Conservation (phyloP, 768 basidiomycete species). For the Suillus fuscotomentosus region DNA sequence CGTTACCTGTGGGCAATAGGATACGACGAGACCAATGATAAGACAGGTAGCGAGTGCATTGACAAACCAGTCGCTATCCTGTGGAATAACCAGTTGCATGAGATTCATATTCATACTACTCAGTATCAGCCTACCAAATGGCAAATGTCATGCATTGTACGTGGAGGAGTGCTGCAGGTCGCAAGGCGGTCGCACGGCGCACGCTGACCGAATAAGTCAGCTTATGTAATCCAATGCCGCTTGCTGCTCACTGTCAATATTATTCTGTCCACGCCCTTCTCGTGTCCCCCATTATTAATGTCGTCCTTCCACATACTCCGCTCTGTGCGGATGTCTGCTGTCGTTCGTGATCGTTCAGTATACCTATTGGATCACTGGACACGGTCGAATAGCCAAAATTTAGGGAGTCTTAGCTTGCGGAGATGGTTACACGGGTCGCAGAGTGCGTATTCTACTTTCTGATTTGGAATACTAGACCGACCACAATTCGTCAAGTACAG, state of each 20-base stretch:
- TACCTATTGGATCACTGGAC: background rate
- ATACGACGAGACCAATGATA: constrained; percentile 76
- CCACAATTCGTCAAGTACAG: constrained; percentile 10
- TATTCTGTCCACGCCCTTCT: background rate
- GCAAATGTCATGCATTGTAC: background rate
- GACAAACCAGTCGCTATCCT: constrained; percentile 76
- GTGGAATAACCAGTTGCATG: background rate
- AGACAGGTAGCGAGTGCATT: constrained; percentile 56
- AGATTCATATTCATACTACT: background rate
- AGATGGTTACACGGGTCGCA: constrained; percentile 17
- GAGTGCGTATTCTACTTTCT: constrained; percentile 9
- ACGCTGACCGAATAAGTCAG: background rate
- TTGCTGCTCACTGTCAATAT: background rate
- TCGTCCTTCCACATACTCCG: background rate
- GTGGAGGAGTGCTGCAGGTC: background rate
- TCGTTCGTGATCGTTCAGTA: background rate
- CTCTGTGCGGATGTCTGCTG: background rate
- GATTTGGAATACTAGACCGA: background rate
- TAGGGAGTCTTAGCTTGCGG: background rate
- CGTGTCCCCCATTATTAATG: background rate
- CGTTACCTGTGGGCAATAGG: constrained; percentile 80
- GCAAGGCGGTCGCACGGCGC: too few species aligned
- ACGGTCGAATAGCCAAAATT: background rate
- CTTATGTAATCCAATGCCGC: background rate
- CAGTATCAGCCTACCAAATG: background rate